phyloP scores from a whole-genome alignment of 495 filamentous ascomycete species.

The Penicillium crystallinum region DNA sequence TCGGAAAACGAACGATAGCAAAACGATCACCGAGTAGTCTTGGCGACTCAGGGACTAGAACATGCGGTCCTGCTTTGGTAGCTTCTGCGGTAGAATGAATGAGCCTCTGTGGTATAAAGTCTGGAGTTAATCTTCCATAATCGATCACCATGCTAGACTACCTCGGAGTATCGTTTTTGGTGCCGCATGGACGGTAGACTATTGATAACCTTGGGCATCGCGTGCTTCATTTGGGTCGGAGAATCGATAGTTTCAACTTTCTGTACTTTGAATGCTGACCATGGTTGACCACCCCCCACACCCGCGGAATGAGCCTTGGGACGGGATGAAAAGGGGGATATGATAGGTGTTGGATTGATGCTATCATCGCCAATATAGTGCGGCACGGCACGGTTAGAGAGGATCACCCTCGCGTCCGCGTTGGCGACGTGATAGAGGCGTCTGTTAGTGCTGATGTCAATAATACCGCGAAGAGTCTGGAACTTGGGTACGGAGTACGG shows the following conservation, averaged over 20 bases:
- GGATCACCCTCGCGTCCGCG: conserved; percentile 9
- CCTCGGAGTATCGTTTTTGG: background rate
- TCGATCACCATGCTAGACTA: background rate
- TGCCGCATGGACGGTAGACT: background rate
- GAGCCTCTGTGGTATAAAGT: background rate
- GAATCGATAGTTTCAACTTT: background rate
- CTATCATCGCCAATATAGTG: background rate
- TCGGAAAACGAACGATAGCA: background rate
- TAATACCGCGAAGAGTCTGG: background rate
- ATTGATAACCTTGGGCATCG: background rate
- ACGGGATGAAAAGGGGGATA: conserved; percentile 9
- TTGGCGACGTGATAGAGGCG: conserved; percentile 6
- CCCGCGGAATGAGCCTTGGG: conserved; percentile 2
- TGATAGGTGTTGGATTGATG: conserved; percentile 11
- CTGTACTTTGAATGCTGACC: background rate
- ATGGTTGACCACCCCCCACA: conserved; percentile 1
- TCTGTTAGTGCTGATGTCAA: background rate
- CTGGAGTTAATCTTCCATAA: background rate
- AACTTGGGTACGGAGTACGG: background rate
- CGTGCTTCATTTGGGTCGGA: background rate
- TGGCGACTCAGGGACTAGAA: background rate
- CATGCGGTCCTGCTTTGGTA: background rate
- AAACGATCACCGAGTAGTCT: background rate
- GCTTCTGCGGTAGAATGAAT: background rate
- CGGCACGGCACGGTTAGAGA: conserved; percentile 5